Conservation (phyloP, 441 rosid genomes). For the Syzygium syzygioides region DNA sequence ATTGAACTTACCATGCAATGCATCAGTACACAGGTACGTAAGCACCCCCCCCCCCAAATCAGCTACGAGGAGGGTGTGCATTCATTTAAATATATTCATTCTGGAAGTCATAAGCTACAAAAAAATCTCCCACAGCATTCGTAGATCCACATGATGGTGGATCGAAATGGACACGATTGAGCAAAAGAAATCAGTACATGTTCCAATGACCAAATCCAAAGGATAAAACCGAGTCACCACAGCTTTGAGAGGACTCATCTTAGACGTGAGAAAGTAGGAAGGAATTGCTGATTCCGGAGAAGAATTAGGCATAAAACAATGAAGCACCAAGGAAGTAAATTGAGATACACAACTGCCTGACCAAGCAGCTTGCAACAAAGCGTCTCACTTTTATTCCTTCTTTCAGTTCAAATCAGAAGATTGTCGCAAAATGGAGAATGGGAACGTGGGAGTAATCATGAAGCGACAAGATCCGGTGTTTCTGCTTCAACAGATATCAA, state of each 20-base stretch:
- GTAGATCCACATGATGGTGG: neutral
- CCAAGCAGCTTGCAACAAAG: neutral
- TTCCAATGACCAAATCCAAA: neutral
- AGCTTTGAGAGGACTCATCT: neutral
- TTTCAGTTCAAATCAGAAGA: neutral
- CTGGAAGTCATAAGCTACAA: neutral
- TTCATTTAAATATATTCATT: neutral
- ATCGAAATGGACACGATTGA: neutral
- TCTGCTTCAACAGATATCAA: neutral
- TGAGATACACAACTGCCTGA: neutral
- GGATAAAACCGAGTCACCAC: neutral
- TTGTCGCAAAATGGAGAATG: rapidly evolving
- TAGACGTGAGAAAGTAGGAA: neutral
- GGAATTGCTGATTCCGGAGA: neutral
- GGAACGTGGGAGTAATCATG: no score
- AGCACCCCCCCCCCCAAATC: neutral
- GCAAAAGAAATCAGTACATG: neutral
- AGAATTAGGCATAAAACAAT: neutral
- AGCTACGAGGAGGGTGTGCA: neutral
- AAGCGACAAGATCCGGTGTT: no score
- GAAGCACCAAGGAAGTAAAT: neutral
- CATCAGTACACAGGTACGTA: neutral
- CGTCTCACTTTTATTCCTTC: neutral
- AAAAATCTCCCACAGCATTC: neutral
- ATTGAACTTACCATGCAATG: neutral